phyloP scores from a whole-genome alignment of 768 basidiomycete species.

The Pleurotus citrinopileatus region DNA sequence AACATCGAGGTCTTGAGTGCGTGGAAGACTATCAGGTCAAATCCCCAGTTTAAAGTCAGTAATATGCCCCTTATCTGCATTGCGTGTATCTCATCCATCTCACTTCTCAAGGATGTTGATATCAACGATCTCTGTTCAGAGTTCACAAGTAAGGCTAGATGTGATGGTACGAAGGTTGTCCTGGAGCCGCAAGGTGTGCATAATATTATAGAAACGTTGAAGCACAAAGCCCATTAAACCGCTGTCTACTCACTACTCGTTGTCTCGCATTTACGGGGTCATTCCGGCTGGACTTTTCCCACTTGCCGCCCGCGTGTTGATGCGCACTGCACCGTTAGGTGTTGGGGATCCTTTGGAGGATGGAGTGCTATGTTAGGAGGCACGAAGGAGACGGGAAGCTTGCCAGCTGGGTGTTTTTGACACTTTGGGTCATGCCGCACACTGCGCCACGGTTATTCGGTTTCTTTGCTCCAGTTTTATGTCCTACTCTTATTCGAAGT shows the following conservation, averaged over 20 bases:
- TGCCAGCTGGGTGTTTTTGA: background rate
- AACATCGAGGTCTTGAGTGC: constrained; percentile 79
- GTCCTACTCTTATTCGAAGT: constrained; percentile 8
- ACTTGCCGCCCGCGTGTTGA: no score
- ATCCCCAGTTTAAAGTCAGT: constrained; percentile 75
- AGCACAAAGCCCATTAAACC: constrained; percentile 4
- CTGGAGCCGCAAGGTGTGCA: constrained; percentile 55
- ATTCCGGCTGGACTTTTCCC: background rate
- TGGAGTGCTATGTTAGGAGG: background rate
- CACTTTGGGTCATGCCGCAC: background rate
- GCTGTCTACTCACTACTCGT: background rate
- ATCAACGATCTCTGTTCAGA: constrained; percentile 77
- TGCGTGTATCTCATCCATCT: constrained; percentile 6
- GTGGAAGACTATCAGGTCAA: constrained; percentile 73
- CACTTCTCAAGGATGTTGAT: constrained; percentile 71
- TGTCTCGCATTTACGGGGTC: background rate
- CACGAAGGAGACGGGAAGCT: background rate
- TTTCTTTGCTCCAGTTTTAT: constrained; percentile 1
- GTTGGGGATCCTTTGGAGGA: no score
- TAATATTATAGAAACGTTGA: constrained; percentile 43
- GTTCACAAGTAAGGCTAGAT: constrained; percentile 78
- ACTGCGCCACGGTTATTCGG: constrained; percentile 4
- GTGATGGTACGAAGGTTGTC: constrained; percentile 83
- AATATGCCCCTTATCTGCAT: constrained; percentile 9
- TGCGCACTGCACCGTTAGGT: no score